Base-by-base conservation (phyloP, 768 basidiomycete genomes). In the Agaricus subrufescens region DNA sequence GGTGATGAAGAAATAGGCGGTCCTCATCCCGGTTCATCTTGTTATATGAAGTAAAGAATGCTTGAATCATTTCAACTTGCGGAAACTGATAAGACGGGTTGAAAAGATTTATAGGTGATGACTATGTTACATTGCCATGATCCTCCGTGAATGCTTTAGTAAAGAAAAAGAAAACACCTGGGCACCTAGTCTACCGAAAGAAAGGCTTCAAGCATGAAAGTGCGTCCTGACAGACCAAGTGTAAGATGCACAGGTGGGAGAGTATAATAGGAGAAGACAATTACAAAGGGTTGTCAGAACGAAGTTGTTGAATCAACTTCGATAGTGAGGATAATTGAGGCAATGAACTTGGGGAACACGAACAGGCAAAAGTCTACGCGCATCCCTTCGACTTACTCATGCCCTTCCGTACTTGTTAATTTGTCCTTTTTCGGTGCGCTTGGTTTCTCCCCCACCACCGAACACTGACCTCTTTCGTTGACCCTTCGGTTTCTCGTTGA, bases 271-370 rank as follows among this genome's bases (percentile, higher is more conserved):
- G 15, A 49, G 31, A 27, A 30, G 40, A 34, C 4, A 23, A 34
- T 3, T 23, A 12, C 14, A 15, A 37, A 19, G 19, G 19, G 19
- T 19, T 1, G 6, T 56, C 55, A 86, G 70, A 86, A 85, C 45
- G 85, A 77, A 23, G 91, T 89, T 48, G 92, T 95, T 62, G 93
- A 92, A 70, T 95, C 93, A 43, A 98, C 94, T 74, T 98, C 96
- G 68, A 98, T 98, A 48, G 95, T 97, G n/a, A 95, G 95, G 44
- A 97, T 92, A 70, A 97, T 96, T 50, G 91, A 93, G 10, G 94
- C 94, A 67, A 98, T 97, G 74, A 98, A 98, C 80, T 98, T 99
- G 76, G 98, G 84, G 84, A 98, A 98, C 53, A 94, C 94, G 64
- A 97, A 91, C 51, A 97, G 82, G 70, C 98, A 98, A 73, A 97